These are phyloP conservation scores for Cyberlindnera mrakii DNA, from an alignment of 805 yeast species.

Conservation along the genomic window DNA sequence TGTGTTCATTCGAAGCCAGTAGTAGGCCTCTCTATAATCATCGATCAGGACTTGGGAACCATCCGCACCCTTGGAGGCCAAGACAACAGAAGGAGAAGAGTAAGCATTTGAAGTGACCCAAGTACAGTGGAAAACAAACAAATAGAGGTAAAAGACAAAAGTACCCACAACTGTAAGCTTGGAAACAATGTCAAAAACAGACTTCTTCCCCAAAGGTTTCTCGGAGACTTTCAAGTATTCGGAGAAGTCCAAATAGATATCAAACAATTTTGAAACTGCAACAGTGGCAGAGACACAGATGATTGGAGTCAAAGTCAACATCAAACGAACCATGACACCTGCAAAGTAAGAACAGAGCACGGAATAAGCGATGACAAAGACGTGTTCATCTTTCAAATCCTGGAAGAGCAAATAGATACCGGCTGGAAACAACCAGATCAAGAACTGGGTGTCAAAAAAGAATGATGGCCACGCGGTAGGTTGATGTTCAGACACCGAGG, in stretches of 20 bases:
- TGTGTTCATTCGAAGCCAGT: slow-evolving; percentile 98
- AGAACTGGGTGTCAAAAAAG: slow-evolving; percentile 86
- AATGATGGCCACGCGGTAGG: slow-evolving; percentile 99
- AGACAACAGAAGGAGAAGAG: slow-evolving; percentile 95
- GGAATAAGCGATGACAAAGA: slow-evolving; percentile 84
- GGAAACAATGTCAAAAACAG: slow-evolving; percentile 34
- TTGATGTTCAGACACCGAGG: slow-evolving; percentile 98
- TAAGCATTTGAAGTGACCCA: slow-evolving; percentile 96
- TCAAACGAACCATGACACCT: slow-evolving; percentile 97
- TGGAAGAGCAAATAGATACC: slow-evolving; percentile 89
- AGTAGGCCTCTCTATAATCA: slow-evolving; percentile 97
- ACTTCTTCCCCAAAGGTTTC: slow-evolving; percentile 10
- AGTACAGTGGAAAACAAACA: slow-evolving; percentile 91
- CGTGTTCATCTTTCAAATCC: slow-evolving; percentile 86
- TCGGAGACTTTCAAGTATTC: slow-evolving; percentile 16
- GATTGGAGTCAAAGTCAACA: slow-evolving; percentile 94
- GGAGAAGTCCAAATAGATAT: slow-evolving; percentile 68
- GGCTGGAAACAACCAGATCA: slow-evolving; percentile 98
- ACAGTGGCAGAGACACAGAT: slow-evolving; percentile 92
- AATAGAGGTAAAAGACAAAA: slow-evolving; percentile 65
- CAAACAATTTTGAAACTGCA: slow-evolving; percentile 79
- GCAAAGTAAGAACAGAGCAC: slow-evolving; percentile 96
- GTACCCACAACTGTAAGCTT: slow-evolving; percentile 58
- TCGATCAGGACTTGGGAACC: slow-evolving; percentile 84
- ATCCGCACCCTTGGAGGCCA: slow-evolving; percentile 77